Evolutionary conservation across 257 asterid genomes (phyloP), one percentile per base, ranked within the genome.

Genomic region (Primulina eburnea): DNA sequence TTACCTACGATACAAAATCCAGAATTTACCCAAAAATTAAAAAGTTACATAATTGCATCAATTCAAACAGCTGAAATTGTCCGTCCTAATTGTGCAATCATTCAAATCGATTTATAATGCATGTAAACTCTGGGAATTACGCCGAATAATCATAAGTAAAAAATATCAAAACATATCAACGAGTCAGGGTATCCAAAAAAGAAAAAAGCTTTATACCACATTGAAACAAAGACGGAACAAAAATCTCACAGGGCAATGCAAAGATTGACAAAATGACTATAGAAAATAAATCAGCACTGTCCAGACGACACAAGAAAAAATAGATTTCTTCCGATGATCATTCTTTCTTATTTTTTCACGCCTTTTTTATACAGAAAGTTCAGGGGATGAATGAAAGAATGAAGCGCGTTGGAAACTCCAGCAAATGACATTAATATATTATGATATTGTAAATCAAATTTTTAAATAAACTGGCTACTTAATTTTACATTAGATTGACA

Each of bases 1-100:
- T 69, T 57, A 65, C 76, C 53, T 33, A 58, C 55, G 70, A 33
- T 67, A 71, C 10, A 10, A 61, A 70, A 73, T 53, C 55, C 73
- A 37, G 64, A 67, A 38, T 56, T 67, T 38, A 17, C 75, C 34
- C 75, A 57, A 69, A 28, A 34, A 57, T 2, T 3, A 50, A 72
- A 2, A 40, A 73, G 30, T 28, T 24, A 35, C 71, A 28, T 60
- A 55, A 47, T 75, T 76, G 71, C 74, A 56, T 38, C 60, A 67
- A 47, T 72, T 34, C 60, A 40, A 53, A 32, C 59, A 70, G 64
- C 38, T n/a, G 37, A 57, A 69, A 43, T 52, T 17, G 53, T 28
- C 38, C 35, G 55, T 28, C 71, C 5, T 40, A 40, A 40, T 9
- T 16, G 1, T 26, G 55, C 53, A 53, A 55, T 24, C 73, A 24